Evolutionary conservation across 768 basidiomycete genomes (phyloP), one percentile per base, ranked within the genome.

Genomic region (Agrocybe praecox): DNA sequence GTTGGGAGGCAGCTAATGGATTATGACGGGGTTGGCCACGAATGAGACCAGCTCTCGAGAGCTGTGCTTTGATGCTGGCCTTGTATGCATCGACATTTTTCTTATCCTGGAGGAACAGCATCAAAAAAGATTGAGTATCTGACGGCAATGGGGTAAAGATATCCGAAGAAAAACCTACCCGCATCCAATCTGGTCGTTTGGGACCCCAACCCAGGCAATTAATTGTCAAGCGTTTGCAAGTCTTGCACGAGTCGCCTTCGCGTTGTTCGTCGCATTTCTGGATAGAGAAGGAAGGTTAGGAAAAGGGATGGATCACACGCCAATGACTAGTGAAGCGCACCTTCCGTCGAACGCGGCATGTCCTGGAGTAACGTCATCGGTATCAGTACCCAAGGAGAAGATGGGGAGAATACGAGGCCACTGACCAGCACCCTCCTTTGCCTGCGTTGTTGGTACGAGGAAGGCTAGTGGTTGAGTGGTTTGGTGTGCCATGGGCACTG

Each of bases 201-300:
- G 86, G 76, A 3, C 92, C 92, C 92, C 92, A 94, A 12, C 92
- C 92, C 4, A 94, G 77, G 72, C 92, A 94, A 50, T 88, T 80
- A 65, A 94, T 90, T 47, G 86, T 87, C 34, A 94, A 78, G 49
- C 92, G 88, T 57, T 84, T 80, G 69, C 92, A 94, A 1, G 92
- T 94, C 63, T 83, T 80, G 73, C 91, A 94, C 2, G 90, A 88
- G 71, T 90, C 84, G 58, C 84, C 87, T 66, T 89, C 87, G 61
- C 89, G 85, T 62, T 90, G 86, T 65, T 94, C 91, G 69, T 94
- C 91, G 71, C 91, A 94, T 89, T 94, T 94, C 90, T 93, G 69
- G 22, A n/a, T n/a, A n/a, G n/a, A 51, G 56, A 56, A 23, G 52
- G 45, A 15, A 32, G 33, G 45, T 45, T 32, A 15, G 6, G 45